A percentile compares a stretch with the other conserved stretches of the same genome.
Evolutionary conservation across 2,329 filamentous ascomycete genomes (phyloP).

Genomic region (Zarea fungicola): DNA sequence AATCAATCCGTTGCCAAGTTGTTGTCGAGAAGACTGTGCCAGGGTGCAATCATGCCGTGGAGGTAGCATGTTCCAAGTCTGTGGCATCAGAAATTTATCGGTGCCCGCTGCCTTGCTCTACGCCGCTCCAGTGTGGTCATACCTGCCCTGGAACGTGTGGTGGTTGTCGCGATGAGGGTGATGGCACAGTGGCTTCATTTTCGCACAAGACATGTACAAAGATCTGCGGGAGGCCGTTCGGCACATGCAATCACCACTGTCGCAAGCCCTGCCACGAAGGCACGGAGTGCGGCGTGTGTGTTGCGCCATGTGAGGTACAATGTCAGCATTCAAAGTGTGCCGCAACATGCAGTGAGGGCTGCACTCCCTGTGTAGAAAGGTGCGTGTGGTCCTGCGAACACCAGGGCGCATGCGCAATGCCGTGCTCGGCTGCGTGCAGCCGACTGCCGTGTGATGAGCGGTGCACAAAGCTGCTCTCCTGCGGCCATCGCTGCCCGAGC

Average conservation of each 20-base stretch:
- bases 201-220: conserved; percentile 32
- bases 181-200: conserved; percentile 10
- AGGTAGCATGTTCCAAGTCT: conserved; percentile 8
- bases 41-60: conserved; percentile 9
- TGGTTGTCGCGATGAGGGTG: conserved; percentile 10
- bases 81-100: conserved; percentile 11
- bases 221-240: conserved; percentile 44
- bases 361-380: conserved; percentile 51
- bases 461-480: conserved; percentile 48
- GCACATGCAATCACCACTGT: conserved; percentile 55
- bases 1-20: not conserved
- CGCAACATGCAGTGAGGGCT: conserved; percentile 51
- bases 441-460: conserved; percentile 57
- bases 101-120: conserved; percentile 21
- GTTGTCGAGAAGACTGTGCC: conserved; percentile 9
- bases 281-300: conserved; percentile 42
- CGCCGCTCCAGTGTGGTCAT: conserved; percentile 35
- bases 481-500: conserved; percentile 58
- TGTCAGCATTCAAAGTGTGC: conserved; percentile 53
- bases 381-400: conserved; percentile 48
- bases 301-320: conserved; percentile 49
- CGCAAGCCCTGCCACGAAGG: conserved; percentile 14
- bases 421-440: conserved; percentile 61
- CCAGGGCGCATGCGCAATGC: conserved; percentile 45
- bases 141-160: conserved; percentile 15